Evolutionary conservation across 148 eudicot genomes (phyloP), one percentile per base, ranked within the genome.

Genomic region (Heliamphora exappendiculata): DNA sequence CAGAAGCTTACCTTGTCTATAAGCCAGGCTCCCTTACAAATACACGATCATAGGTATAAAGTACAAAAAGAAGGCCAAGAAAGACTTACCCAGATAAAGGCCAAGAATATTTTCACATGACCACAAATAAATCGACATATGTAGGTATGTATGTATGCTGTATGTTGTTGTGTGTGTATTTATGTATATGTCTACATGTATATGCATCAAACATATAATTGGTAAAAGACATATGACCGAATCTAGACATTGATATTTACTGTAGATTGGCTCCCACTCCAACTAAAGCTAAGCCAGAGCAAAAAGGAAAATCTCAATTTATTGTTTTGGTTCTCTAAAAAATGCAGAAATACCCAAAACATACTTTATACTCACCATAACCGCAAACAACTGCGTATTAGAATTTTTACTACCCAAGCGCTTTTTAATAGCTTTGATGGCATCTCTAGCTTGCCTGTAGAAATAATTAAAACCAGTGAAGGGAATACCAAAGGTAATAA

Each of bases 391-490:
- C 79, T 95, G 99, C 72, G 91, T 85, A 84, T 86, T 90, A 44
- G 88, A 58, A 75, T 88, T 82, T 86, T 91, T 95, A 83, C 92
- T 91, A 67, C 87, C 88, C 87, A 95, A 79, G 11, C 97, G 94
- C 79, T 95, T 95, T 75, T 95, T 95, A 20, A 95, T 89, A 47
- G 93, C 88, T 86, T 92, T 95, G 55, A 92, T 87, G 67, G 92
- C 93, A 84, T 87, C 94, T 86, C 81, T 91, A 31, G 97, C 96
- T 81, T 89, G 94, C 90, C 97, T 95, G 87, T 79, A 86, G 26
- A 73, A 72, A 77, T 36, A 36, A 70, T 11, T 5, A 57, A 72
- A 47, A 50, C 57, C 31, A 14, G 4, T 31, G 28, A 49, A 78
- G 66, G 51, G 16, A 41, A 70, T 41, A 34, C 4, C 0, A 22